Conservation (phyloP, 768 basidiomycete species). For the Tylopilus subfusipes region DNA sequence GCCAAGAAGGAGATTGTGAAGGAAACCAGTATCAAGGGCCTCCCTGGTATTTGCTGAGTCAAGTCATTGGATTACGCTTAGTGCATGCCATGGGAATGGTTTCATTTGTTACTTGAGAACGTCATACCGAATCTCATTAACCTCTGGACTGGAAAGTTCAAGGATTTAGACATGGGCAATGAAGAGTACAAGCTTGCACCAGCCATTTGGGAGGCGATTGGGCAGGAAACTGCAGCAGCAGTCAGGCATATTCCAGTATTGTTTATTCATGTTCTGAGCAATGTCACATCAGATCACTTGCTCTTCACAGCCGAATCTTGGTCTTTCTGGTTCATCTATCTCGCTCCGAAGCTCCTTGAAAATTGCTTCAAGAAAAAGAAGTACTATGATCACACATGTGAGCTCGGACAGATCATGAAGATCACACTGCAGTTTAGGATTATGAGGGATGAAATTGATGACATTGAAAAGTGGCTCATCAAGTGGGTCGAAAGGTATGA, state of each 20-base stretch:
- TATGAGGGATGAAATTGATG: neutral
- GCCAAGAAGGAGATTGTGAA: constrained; percentile 16
- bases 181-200: neutral
- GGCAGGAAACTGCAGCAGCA: constrained; percentile 22
- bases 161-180: neutral
- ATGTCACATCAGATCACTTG: constrained; percentile 26
- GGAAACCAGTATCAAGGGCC: constrained; percentile 34
- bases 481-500: constrained; percentile 10
- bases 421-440: constrained; percentile 1
- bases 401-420: constrained; percentile 8
- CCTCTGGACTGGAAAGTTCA: no score
- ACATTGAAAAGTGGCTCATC: neutral
- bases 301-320: constrained; percentile 18
- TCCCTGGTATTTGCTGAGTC: constrained; percentile 13
- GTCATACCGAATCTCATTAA: no score
- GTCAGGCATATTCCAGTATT: constrained; percentile 28
- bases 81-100: neutral
- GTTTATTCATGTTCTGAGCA: constrained; percentile 28
- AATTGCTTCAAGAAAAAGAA: constrained; percentile 3
- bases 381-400: constrained; percentile 11
- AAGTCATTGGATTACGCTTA: neutral
- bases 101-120: neutral
- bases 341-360: constrained; percentile 17
- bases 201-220: constrained; percentile 13
- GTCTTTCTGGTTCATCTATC: constrained; percentile 19